Base-by-base conservation (phyloP, 805 yeast genomes). In the Starmerella sirachaensis region DNA sequence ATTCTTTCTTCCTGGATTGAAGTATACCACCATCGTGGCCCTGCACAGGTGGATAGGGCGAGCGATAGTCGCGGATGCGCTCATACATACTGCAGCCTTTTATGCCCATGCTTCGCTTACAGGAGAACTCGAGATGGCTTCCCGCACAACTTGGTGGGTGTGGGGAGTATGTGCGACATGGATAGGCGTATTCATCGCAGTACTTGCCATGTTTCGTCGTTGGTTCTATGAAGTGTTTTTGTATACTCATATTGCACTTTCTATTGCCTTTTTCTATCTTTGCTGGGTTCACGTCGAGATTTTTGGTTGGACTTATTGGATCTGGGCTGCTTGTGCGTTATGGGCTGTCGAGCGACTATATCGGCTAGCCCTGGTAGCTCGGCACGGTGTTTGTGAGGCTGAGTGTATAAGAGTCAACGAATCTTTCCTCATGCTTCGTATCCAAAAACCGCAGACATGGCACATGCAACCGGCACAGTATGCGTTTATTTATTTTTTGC, bases 401-500 rank as follows among this genome's bases (percentile, higher is more conserved):
- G 31, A 28, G 4, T 23, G 25, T 6, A 21, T 18, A 1, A 8
- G 11, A 6, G 24, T 29, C 2, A 25, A 31, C 24, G 32, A 29
- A 3, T 19, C 25, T 3, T 20, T 43, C 1, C 10, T 45, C 5
- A 24, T 19, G 4, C 9, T 45, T 3, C 24, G 19, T 2, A 13
- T 37, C 8, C 31, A 31, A 2, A 40, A 43, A 22, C 47, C 47
- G 8, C 5, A 12, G 6, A 23, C n/a, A 5, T 40, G 44, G 47
- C 18, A 25, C 6, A 30, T 33, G 12, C 33, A 32, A 6, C 45
- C 48, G 1, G 25, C 41, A 10, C 48, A 45, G 22, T 45, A 32
- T 22, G 48, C 42, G 6, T 45, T 39, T 18, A 19, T 45, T 7
- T 39, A 45, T 37, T 45, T 51, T 56, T 44, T 76, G 40, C 61